Percentiles rank a stretch among this genome's conserved stretches.
phyloP scores from a whole-genome alignment of 148 eudicot species.

The Silene conica region DNA sequence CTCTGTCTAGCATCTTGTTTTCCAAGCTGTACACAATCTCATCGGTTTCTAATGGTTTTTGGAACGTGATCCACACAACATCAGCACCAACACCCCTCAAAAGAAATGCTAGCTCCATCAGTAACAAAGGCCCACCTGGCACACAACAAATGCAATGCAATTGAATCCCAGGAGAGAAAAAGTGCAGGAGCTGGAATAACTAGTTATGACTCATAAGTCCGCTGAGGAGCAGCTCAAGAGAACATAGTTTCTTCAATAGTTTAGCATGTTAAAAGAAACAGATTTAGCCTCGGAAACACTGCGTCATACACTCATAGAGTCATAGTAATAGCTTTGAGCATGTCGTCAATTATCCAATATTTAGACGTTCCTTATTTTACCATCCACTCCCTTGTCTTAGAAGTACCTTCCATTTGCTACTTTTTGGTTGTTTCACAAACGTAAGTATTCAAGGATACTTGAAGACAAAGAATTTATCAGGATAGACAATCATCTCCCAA shows the following conservation, averaged over 20 bases:
- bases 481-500: background rate
- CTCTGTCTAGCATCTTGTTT: slow-evolving; percentile 64
- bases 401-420: too few species aligned
- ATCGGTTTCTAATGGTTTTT: slow-evolving; percentile 54
- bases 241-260: background rate
- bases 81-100: slow-evolving; percentile 62
- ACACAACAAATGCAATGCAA: slow-evolving; percentile 17
- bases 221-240: background rate
- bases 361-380: background rate
- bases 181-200: background rate
- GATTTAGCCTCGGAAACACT: too few species aligned
- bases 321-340: background rate
- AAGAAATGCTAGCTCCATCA: slow-evolving; percentile 76
- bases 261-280: background rate
- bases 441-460: too few species aligned
- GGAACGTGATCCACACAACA: slow-evolving; percentile 76
- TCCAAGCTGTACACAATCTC: slow-evolving; percentile 60
- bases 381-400: too few species aligned
- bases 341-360: background rate
- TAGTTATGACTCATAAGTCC: background rate
- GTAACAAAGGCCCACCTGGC: slow-evolving; percentile 66
- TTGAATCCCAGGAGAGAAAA: background rate
- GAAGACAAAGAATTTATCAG: background rate
- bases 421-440: too few species aligned
- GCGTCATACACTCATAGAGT: background rate